These are phyloP conservation scores for Rutstroemia sp. DNA, from an alignment of 2,329 filamentous ascomycete species.

Conservation along the genomic window DNA sequence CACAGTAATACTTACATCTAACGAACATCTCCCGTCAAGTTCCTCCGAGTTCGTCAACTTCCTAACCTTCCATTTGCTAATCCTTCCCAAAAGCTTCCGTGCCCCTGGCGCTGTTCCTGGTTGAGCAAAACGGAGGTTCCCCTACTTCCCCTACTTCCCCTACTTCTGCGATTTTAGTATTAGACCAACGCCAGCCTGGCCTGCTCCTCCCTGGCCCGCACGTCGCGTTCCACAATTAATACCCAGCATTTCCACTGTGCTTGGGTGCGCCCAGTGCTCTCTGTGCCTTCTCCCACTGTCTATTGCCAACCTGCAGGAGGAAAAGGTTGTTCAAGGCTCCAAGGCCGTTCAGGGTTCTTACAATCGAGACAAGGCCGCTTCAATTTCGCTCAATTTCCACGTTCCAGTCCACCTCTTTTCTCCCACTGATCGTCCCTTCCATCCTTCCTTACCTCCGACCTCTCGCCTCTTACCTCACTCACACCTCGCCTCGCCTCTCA, in stretches of 20 bases:
- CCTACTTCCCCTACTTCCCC: not conserved
- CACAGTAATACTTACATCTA: too few relatives aligned
- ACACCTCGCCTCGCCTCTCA: not conserved
- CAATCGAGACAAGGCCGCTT: constrained; percentile 4
- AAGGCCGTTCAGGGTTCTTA: not conserved
- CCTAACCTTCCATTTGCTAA: too few relatives aligned
- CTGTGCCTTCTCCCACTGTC: constrained; percentile 1
- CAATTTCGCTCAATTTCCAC: not conserved
- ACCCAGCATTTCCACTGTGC: not conserved
- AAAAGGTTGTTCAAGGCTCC: constrained; percentile 5
- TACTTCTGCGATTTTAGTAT: not conserved
- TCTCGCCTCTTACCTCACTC: not conserved
- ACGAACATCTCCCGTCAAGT: too few relatives aligned
- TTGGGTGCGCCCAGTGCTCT: not conserved
- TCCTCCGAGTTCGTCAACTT: too few relatives aligned
- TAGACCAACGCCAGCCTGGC: not conserved
- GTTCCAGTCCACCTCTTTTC: not conserved
- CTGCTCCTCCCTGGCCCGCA: not conserved
- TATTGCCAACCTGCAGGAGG: not conserved
- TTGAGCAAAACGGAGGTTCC: too few relatives aligned
- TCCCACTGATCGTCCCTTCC: not conserved
- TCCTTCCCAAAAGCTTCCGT: too few relatives aligned
- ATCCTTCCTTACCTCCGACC: constrained; percentile 3
- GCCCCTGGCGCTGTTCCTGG: too few relatives aligned
- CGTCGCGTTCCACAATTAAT: not conserved